Evolutionary conservation across 139 green algal genomes (phyloP).

Genomic region (Microglena sp.): DNA sequence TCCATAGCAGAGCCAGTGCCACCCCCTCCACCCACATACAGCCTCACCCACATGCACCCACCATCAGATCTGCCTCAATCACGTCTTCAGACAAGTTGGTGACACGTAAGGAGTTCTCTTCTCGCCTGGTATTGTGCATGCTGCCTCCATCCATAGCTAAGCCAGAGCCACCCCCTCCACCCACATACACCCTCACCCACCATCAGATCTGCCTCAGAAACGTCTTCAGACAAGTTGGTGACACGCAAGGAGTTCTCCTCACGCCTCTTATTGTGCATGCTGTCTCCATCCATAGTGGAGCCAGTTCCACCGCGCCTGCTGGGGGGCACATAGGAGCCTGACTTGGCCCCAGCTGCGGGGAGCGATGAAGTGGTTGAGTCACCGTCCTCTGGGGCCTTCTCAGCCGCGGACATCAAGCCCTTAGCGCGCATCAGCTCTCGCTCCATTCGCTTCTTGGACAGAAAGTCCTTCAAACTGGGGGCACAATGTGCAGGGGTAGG

Average conservation of each 20-base stretch:
- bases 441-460: conserved; percentile 83
- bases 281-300: conserved; percentile 13
- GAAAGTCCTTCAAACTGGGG: conserved; percentile 69
- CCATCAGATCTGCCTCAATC: conserved; percentile 78
- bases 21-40: no score
- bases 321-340: conserved; percentile 81
- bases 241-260: conserved; percentile 91
- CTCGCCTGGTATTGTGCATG: neutral
- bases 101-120: conserved; percentile 93
- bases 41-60: neutral
- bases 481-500: no score
- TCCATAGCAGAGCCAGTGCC: no score
- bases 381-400: conserved; percentile 72
- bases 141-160: neutral
- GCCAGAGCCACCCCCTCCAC: neutral
- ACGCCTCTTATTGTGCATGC: conserved; percentile 13
- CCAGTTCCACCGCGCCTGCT: conserved; percentile 45
- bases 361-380: neutral
- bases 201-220: conserved; percentile 81
- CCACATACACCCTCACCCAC: conserved; percentile 2
- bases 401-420: conserved; percentile 57
- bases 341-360: conserved; percentile 31
- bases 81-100: conserved; percentile 96
- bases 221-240: conserved; percentile 95
- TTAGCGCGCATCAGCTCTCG: conserved; percentile 77